Conservation (phyloP, 768 basidiomycete species). For the Lactarius sanguifluus region DNA sequence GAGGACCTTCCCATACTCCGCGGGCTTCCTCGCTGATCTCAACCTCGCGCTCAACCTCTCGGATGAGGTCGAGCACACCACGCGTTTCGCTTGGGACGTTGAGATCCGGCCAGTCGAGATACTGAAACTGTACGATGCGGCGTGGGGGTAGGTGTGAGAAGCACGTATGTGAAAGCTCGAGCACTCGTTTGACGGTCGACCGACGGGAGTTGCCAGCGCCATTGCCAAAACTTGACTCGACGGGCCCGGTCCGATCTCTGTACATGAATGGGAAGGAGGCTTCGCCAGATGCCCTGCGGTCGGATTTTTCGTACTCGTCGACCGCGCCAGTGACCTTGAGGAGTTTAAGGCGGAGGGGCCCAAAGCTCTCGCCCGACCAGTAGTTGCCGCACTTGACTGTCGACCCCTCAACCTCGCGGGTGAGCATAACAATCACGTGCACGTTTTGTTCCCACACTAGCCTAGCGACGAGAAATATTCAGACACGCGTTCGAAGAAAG, state of each 20-base stretch:
- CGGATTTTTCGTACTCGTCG: slow-evolving; percentile 36
- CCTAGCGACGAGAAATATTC: slow-evolving; percentile 38
- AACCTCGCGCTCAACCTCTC: slow-evolving; percentile 54
- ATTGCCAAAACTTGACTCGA: background rate
- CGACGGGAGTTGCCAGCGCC: slow-evolving; percentile 33
- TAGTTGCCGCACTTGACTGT: slow-evolving; percentile 90
- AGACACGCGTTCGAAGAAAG: background rate
- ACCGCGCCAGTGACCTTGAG: slow-evolving; percentile 48
- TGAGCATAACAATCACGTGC: slow-evolving; percentile 95
- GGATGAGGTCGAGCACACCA: slow-evolving; percentile 71
- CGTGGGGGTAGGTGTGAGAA: slow-evolving; percentile 62
- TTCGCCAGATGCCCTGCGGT: slow-evolving; percentile 29
- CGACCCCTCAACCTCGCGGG: slow-evolving; percentile 85
- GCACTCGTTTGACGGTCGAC: slow-evolving; percentile 55
- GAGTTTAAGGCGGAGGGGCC: slow-evolving; percentile 63
- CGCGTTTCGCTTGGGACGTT: slow-evolving; percentile 87
- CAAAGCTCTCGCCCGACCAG: slow-evolving; percentile 73
- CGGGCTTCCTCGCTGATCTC: slow-evolving; percentile 31
- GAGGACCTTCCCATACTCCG: slow-evolving; percentile 29
- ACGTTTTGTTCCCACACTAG: slow-evolving; percentile 94
- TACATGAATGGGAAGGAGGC: slow-evolving; percentile 38
- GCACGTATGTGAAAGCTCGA: slow-evolving; percentile 62
- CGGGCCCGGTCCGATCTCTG: slow-evolving; percentile 1
- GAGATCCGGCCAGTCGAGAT: slow-evolving; percentile 95
- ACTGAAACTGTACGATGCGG: slow-evolving; percentile 85